phyloP scores from a whole-genome alignment of 2,329 filamentous ascomycete species.

The Trichoderma afroharzianum region DNA sequence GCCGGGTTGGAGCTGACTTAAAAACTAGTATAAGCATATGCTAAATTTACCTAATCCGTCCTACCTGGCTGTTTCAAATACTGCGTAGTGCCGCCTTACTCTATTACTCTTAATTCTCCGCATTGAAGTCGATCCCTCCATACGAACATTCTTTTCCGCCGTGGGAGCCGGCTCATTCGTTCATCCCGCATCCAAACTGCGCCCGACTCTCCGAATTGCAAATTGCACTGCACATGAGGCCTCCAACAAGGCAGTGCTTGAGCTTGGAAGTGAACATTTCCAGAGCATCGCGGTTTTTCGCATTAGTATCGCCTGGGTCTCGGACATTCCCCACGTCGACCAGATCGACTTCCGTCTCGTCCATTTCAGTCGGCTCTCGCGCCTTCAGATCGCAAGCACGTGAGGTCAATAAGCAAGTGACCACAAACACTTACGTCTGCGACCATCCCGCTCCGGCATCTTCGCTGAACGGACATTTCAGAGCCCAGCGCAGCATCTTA shows the following conservation, averaged over 20 bases:
- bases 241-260: conserved; percentile 6
- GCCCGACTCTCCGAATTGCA: background rate
- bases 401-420: background rate
- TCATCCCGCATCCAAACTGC: background rate
- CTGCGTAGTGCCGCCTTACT: background rate
- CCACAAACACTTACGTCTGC: background rate
- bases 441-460: background rate
- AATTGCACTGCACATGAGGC: conserved; percentile 14
- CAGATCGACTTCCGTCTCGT: background rate
- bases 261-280: background rate
- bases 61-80: background rate
- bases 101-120: background rate
- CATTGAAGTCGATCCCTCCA: background rate
- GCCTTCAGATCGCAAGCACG: background rate
- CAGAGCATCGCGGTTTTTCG: background rate
- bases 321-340: background rate
- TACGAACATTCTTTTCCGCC: background rate
- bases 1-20: background rate
- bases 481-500: background rate
- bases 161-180: background rate
- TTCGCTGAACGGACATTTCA: background rate
- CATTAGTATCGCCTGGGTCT: background rate
- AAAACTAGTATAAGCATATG: background rate
- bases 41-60: background rate
- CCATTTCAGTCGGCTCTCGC: background rate